Percentiles rank a stretch among this genome's conserved stretches.
Evolutionary conservation across 306 rosid genomes (phyloP).

Genomic region (Prunus kanzakura): DNA sequence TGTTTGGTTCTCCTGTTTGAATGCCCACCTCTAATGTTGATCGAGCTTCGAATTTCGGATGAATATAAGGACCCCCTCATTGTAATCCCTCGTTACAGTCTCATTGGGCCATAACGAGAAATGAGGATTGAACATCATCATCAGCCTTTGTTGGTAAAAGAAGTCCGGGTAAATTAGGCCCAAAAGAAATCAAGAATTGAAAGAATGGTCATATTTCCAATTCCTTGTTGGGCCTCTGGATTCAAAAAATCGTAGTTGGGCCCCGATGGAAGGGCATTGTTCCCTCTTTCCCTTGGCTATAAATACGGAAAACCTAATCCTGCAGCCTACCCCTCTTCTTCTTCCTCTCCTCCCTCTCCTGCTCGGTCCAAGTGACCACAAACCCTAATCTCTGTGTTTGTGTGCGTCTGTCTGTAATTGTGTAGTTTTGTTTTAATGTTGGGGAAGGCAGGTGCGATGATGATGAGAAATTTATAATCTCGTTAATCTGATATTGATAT

Average conservation of each 20-base stretch:
- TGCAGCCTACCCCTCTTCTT: background rate
- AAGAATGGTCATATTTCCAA: background rate
- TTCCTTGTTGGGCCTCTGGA: background rate
- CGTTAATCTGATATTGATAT: conserved; percentile 41
- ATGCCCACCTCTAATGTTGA: too few relatives aligned
- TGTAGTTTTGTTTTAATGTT: background rate
- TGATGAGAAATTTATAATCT: conserved; percentile 39
- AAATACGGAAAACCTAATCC: background rate
- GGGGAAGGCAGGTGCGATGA: conserved; percentile 28
- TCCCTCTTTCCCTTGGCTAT: background rate
- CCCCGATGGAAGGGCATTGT: background rate
- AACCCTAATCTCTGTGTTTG: background rate
- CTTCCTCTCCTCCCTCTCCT: background rate
- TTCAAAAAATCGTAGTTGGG: background rate
- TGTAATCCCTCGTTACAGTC: too few relatives aligned
- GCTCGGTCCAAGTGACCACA: background rate
- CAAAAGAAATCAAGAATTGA: background rate
- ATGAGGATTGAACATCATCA: too few relatives aligned
- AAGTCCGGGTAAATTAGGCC: background rate
- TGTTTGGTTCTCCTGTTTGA: too few relatives aligned
- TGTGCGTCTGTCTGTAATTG: background rate
- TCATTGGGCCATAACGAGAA: too few relatives aligned
- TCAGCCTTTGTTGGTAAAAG: background rate
- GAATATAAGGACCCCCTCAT: too few relatives aligned
- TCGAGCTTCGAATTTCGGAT: too few relatives aligned